Evolutionary conservation across 768 basidiomycete genomes (phyloP).

Genomic region (Strobilomyces confusus): DNA sequence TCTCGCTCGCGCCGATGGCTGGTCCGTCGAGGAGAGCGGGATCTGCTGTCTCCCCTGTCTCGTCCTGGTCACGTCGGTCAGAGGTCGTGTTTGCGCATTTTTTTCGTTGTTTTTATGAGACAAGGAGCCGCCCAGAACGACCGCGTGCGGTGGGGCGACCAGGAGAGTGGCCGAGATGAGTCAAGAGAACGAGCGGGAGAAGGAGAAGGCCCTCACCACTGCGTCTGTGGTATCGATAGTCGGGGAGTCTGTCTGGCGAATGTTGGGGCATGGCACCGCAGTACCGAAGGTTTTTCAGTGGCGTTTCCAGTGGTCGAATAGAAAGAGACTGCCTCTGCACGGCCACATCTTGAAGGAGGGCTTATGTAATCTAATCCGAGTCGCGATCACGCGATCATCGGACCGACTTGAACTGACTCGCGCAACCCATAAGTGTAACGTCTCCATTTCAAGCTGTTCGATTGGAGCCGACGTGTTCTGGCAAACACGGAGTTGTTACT

Average conservation of each 20-base stretch:
- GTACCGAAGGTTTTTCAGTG: not conserved
- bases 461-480: no score
- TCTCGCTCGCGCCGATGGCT: conserved; percentile 8
- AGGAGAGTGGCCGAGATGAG: conserved; percentile 24
- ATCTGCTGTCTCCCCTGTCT: conserved; percentile 20
- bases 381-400: no score
- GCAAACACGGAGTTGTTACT: no score
- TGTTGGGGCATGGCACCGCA: conserved; percentile 10
- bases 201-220: conserved; percentile 22
- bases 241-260: conserved; percentile 7
- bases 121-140: conserved; percentile 17
- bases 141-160: conserved; percentile 21
- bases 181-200: conserved; percentile 1
- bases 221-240: conserved; percentile 9
- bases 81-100: not conserved
- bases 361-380: no score
- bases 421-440: no score
- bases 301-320: no score
- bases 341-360: conserved; percentile 1
- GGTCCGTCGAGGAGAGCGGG: conserved; percentile 22
- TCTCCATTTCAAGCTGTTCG: no score
- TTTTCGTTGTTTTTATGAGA: conserved; percentile 4
- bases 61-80: conserved; percentile 11
- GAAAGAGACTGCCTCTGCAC: not conserved
- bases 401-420: no score